Base-by-base conservation (phyloP, 805 yeast species). In the Ascoidea tarda region DNA sequence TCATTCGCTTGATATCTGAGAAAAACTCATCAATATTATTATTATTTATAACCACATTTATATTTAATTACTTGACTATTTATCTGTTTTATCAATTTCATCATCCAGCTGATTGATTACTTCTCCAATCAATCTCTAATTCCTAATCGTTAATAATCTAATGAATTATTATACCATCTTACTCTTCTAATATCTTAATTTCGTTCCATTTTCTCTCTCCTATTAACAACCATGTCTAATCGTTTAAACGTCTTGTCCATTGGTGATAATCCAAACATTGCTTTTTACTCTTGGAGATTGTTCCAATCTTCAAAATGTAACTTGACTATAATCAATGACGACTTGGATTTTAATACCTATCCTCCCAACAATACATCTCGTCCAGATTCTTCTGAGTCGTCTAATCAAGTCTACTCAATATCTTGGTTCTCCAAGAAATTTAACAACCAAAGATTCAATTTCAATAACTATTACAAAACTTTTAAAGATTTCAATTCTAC, bases 231-330 rank as follows among this genome's bases (percentile, higher is more conserved):
- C 46, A 60, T 60, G 62, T 50, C 63, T 6, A 52, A 60, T 38
- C 61, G 65, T 51, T 59, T 60, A 50, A 66, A 63, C 53, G 59
- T 68, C 38, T 57, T 69, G 46, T 55, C 69, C 57, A 76, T 77
- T 56, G 87, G 87, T 33, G 62, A 71, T 6, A 78, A 76, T 62
- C 81, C 86, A 38, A 77, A 79, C 62, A 62, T 80, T 50, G 70
- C 77, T 38, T 80, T 77, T 63, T 81, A 81, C 63, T 74, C 75
- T 16, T 79, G 82, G 82, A 69, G 81, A 51, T 61, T 80, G 45
- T 74, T 70, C 50, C 68, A 70, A 50, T 73, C 83, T 1, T 67
- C 67, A 58, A 61, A 61, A 44, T 71, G 73, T 51, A 65, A 68
- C 47, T 52, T 72, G n/a, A 61, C 80, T 12, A 57, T 73, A 16